Evolutionary conservation across 1,284 basidiomycete genomes (phyloP).

Genomic region (Dichomitus squalens): DNA sequence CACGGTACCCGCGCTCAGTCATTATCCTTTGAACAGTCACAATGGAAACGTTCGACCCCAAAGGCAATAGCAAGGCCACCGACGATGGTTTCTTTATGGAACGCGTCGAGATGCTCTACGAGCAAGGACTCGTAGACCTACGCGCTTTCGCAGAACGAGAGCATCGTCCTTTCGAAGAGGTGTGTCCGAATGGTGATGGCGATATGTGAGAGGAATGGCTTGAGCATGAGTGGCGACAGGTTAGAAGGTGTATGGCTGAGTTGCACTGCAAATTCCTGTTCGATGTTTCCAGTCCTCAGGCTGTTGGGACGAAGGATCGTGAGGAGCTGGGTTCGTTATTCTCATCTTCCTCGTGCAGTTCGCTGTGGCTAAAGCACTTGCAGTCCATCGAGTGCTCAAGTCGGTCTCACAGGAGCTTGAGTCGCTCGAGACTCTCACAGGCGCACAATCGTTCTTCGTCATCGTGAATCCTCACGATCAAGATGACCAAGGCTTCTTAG

Average conservation of each 20-base stretch:
- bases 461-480: conserved; percentile 54
- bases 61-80: conserved; percentile 25
- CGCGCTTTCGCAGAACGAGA: conserved; percentile 62
- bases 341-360: no score
- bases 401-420: conserved; percentile 54
- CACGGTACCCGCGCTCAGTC: not conserved
- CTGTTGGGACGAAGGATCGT: conserved; percentile 6
- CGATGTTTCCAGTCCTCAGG: conserved; percentile 11
- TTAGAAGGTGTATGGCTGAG: conserved; percentile 53
- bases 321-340: conserved; percentile 24
- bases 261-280: conserved; percentile 61
- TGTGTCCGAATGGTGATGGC: conserved; percentile 31
- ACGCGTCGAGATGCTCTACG: conserved; percentile 60
- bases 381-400: conserved; percentile 49
- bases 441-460: conserved; percentile 61
- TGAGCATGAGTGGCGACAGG: conserved; percentile 37
- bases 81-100: conserved; percentile 58
- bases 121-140: conserved; percentile 57
- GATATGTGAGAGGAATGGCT: not conserved
- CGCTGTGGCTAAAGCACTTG: not conserved
- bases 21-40: not conserved
- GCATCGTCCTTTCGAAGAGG: conserved; percentile 58
- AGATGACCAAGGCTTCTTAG: conserved; percentile 57
- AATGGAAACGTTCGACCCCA: conserved; percentile 9
- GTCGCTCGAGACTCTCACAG: conserved; percentile 47